Conservation (phyloP, 192 early-diverging fungal genomes). For the Powellomyces hirtus region DNA sequence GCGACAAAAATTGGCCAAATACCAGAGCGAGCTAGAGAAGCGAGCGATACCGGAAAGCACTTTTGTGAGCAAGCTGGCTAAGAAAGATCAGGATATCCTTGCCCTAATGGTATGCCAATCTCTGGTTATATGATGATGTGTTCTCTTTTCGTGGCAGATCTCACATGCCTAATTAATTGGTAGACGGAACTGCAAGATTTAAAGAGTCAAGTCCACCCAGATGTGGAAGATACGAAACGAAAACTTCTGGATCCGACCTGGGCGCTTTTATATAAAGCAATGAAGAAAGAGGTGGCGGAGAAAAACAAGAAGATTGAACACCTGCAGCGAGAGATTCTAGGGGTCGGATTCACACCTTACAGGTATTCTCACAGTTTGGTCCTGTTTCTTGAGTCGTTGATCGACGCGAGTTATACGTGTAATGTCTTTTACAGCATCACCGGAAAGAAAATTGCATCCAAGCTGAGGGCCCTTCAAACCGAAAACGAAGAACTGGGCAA, state of each 20-base stretch:
- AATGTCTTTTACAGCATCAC: slow-evolving; percentile 15
- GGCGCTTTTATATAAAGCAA: slow-evolving; percentile 11
- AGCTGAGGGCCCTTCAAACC: slow-evolving; percentile 21
- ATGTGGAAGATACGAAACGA: slow-evolving; percentile 1
- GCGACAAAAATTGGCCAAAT: slow-evolving; percentile 10
- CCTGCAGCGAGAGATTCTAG: slow-evolving; percentile 27
- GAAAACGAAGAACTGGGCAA: slow-evolving; percentile 37
- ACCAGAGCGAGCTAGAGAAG: slow-evolving; percentile 4
- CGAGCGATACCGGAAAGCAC: not conserved
- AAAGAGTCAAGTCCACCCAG: not conserved
- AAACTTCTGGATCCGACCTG: slow-evolving; percentile 29
- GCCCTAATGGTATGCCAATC: slow-evolving; percentile 7
- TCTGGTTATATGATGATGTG: not conserved
- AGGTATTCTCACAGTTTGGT: too few relatives aligned
- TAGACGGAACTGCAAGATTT: not conserved
- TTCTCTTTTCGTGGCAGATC: not conserved
- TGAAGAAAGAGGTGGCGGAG: slow-evolving; percentile 30
- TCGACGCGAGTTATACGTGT: too few relatives aligned
- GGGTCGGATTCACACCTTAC: slow-evolving; percentile 22
- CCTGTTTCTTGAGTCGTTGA: not conserved
- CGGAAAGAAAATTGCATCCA: slow-evolving; percentile 25
- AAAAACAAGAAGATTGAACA: slow-evolving; percentile 33
- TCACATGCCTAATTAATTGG: not conserved
- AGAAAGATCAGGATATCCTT: slow-evolving; percentile 11
- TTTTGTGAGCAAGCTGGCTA: not conserved